phyloP scores from a whole-genome alignment of 2,329 filamentous ascomycete genomes.

The Bretziella fagacearum region DNA sequence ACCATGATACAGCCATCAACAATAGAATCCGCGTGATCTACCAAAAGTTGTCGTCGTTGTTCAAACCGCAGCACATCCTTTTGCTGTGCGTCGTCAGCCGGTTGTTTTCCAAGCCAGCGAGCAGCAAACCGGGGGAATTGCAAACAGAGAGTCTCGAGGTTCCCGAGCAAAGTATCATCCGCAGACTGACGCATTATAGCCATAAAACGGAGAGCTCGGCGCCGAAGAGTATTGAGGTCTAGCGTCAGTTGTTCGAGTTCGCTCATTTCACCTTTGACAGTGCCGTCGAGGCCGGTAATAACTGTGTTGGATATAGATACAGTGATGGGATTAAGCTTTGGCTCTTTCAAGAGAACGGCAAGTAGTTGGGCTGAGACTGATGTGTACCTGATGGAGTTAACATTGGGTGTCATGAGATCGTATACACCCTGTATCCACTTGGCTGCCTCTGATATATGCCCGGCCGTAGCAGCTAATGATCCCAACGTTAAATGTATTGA shows the following conservation, averaged over 20 bases:
- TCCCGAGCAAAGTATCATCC: slow-evolving; percentile 19
- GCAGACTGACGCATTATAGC: slow-evolving; percentile 10
- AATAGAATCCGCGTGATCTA: slow-evolving; percentile 35
- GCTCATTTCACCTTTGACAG: slow-evolving; percentile 38
- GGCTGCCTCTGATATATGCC: slow-evolving; percentile 33
- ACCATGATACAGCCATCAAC: slow-evolving; percentile 45
- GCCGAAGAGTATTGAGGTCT: slow-evolving; percentile 38
- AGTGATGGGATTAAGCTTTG: slow-evolving; percentile 22
- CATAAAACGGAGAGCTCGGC: slow-evolving; percentile 35
- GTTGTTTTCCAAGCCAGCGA: slow-evolving; percentile 44
- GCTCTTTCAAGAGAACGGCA: slow-evolving; percentile 33
- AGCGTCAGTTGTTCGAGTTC: slow-evolving; percentile 46
- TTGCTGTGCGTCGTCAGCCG: slow-evolving; percentile 31
- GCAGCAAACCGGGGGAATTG: slow-evolving; percentile 43
- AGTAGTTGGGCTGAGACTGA: slow-evolving; percentile 38
- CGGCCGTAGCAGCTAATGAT: slow-evolving; percentile 29
- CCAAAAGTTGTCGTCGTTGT: slow-evolving; percentile 37
- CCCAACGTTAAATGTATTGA: slow-evolving; percentile 37
- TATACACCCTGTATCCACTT: slow-evolving; percentile 36
- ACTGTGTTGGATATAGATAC: slow-evolving; percentile 31
- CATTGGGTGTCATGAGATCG: slow-evolving; percentile 22
- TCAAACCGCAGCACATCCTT: slow-evolving; percentile 46
- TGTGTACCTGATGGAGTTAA: slow-evolving; percentile 32
- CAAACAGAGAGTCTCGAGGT: slow-evolving; percentile 39
- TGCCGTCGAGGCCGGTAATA: slow-evolving; percentile 37